Evolutionary conservation across 106 monocot species (phyloP).

Genomic region (Vanilla planifolia): DNA sequence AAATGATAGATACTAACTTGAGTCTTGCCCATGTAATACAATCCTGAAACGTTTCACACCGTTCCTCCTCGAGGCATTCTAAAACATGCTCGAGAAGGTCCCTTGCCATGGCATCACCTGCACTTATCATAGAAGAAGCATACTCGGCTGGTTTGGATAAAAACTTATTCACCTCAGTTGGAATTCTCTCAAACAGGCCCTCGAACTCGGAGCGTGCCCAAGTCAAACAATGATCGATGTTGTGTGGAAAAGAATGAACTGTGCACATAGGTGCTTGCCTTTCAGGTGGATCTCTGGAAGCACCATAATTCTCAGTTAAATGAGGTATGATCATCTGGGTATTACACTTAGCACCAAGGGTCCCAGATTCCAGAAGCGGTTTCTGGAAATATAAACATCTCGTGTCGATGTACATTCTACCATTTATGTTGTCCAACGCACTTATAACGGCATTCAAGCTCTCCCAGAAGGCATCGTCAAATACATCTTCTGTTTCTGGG

Average conservation of each 20-base stretch:
- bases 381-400: slow-evolving; percentile 14
- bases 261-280: slow-evolving; percentile 96
- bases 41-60: slow-evolving; percentile 75
- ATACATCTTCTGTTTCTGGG: slow-evolving; percentile 12
- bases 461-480: slow-evolving; percentile 14
- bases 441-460: slow-evolving; percentile 7
- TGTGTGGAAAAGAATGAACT: slow-evolving; percentile 89
- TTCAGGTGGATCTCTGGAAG: slow-evolving; percentile 90
- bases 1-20: slow-evolving; percentile 36
- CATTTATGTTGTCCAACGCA: slow-evolving; percentile 13
- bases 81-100: slow-evolving; percentile 71
- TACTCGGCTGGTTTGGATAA: slow-evolving; percentile 61
- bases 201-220: slow-evolving; percentile 98
- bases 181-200: slow-evolving; percentile 77
- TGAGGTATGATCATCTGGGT: slow-evolving; percentile 97
- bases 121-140: slow-evolving; percentile 48
- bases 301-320: slow-evolving; percentile 91
- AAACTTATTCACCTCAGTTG: slow-evolving; percentile 75
- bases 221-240: slow-evolving; percentile 91
- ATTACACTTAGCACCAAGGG: slow-evolving; percentile 82
- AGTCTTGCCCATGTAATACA: slow-evolving; percentile 80
- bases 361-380: slow-evolving; percentile 85
- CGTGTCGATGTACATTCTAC: slow-evolving; percentile 14
- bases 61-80: slow-evolving; percentile 68
- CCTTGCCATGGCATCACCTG: slow-evolving; percentile 86